Evolutionary conservation across 2,329 filamentous ascomycete species (phyloP).

Genomic region (Allantophomopsis lycopodina): DNA sequence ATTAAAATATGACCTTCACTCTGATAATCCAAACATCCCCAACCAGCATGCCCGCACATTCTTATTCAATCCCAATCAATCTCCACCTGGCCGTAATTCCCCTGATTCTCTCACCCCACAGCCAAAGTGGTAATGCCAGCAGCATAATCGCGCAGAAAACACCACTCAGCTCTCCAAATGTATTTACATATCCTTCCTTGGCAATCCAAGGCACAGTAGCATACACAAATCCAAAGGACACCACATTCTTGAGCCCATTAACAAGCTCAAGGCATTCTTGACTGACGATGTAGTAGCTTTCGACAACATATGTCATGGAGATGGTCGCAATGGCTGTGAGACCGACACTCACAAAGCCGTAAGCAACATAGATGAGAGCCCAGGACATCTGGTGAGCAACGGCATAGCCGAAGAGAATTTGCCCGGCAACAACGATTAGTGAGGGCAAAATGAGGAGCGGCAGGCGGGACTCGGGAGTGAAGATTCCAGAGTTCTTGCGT

Average conservation of each 20-base stretch:
- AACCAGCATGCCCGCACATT: too few relatives aligned
- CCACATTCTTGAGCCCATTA: constrained; percentile 26
- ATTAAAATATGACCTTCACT: too few relatives aligned
- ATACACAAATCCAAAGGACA: constrained; percentile 31
- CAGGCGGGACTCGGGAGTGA: constrained; percentile 29
- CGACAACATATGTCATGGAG: constrained; percentile 29
- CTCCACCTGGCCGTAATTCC: too few relatives aligned
- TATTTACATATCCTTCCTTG: too few relatives aligned
- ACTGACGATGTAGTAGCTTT: constrained; percentile 5
- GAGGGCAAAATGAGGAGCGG: constrained; percentile 24
- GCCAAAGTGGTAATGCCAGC: too few relatives aligned
- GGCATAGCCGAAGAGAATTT: constrained; percentile 29
- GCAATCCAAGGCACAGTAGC: constrained; percentile 22
- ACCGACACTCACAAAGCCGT: constrained; percentile 28
- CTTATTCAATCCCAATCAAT: too few relatives aligned
- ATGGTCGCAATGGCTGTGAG: constrained; percentile 27
- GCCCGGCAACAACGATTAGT: constrained; percentile 26
- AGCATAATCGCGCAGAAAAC: too few relatives aligned
- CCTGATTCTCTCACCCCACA: too few relatives aligned
- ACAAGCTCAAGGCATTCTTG: constrained; percentile 1
- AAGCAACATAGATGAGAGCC: constrained; percentile 29
- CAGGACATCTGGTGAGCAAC: constrained; percentile 25
- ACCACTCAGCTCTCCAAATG: too few relatives aligned
- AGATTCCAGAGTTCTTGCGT: constrained; percentile 25
- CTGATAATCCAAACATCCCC: too few relatives aligned